Percentiles rank a stretch among this genome's conserved stretches.
Conservation (phyloP, 176 grass and related monocot species). For the Ensete ventricosum region DNA sequence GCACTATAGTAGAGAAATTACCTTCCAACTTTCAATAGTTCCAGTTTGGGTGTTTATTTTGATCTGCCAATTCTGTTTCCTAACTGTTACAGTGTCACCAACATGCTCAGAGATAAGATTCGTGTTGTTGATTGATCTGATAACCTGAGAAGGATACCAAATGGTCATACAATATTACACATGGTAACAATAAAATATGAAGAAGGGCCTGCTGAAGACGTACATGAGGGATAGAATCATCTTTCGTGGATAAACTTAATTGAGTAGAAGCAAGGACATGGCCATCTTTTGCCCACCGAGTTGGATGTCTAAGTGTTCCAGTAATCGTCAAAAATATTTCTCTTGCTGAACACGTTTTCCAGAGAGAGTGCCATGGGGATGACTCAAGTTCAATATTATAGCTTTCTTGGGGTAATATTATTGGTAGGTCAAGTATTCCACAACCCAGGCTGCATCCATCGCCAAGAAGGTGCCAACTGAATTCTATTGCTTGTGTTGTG, state of each 20-base stretch:
- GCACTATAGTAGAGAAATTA: constrained; percentile 15
- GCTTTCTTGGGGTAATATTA: constrained; percentile 47
- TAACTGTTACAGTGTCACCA: constrained; percentile 47
- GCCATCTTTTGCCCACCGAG: constrained; percentile 56
- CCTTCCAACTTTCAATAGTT: constrained; percentile 93
- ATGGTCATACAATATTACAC: constrained; percentile 22
- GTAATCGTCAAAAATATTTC: constrained; percentile 73
- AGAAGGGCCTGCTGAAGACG: constrained; percentile 16
- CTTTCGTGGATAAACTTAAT: constrained; percentile 52
- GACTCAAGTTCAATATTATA: constrained; percentile 49
- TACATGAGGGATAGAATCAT: constrained; percentile 45
- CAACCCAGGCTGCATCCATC: constrained; percentile 62
- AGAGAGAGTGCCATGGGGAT: constrained; percentile 62
- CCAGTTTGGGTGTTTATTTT: constrained; percentile 63
- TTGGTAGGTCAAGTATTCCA: constrained; percentile 47
- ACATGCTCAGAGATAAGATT: constrained; percentile 35
- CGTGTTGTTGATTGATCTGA: constrained; percentile 27
- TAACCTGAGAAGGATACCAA: constrained; percentile 38
- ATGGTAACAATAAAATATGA: constrained; percentile 8
- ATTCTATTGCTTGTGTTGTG: constrained; percentile 62
- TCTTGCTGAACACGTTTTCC: constrained; percentile 28
- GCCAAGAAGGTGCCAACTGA: constrained; percentile 67
- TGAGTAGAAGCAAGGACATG: constrained; percentile 86
- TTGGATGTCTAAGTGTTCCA: constrained; percentile 48
- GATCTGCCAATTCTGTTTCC: constrained; percentile 67